Percentiles rank a stretch among this genome's conserved stretches.
These are phyloP conservation scores for Nannochloropsis oceanica DNA, from an alignment of 108 stramenopile genomes.

Conservation along the genomic window DNA sequence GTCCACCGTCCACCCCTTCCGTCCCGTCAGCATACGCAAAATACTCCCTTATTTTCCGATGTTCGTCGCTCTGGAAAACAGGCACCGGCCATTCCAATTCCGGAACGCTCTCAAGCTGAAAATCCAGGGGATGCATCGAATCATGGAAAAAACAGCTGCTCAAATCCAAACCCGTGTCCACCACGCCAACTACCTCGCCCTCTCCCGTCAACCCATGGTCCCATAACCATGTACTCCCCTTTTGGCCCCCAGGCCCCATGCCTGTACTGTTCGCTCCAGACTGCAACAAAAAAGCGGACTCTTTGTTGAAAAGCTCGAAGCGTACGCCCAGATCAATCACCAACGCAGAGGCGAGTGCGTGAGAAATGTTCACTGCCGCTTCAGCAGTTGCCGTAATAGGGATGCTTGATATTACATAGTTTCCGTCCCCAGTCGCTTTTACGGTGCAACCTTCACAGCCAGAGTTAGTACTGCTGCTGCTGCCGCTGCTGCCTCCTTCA, in stretches of 20 bases:
- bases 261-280: not conserved
- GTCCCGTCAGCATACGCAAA: not conserved
- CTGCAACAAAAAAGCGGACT: not conserved
- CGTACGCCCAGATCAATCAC: not conserved
- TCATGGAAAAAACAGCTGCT: conserved; percentile 18
- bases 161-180: conserved; percentile 18
- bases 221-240: not conserved
- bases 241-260: not conserved
- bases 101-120: not conserved
- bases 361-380: not conserved
- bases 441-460: not conserved
- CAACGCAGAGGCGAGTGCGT: not conserved
- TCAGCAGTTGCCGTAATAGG: not conserved
- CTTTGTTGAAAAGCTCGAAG: not conserved
- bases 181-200: conserved; percentile 13
- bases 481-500: not conserved
- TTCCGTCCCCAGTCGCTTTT: not conserved
- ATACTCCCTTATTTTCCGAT: not conserved
- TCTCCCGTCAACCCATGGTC: not conserved
- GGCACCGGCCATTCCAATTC: not conserved
- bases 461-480: not conserved
- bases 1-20: not conserved
- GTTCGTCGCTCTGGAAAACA: not conserved
- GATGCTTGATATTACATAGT: not conserved
- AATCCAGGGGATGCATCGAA: not conserved